Evolutionary conservation across 345 rosid species (phyloP).

Genomic region (Eucalyptus regnans): DNA sequence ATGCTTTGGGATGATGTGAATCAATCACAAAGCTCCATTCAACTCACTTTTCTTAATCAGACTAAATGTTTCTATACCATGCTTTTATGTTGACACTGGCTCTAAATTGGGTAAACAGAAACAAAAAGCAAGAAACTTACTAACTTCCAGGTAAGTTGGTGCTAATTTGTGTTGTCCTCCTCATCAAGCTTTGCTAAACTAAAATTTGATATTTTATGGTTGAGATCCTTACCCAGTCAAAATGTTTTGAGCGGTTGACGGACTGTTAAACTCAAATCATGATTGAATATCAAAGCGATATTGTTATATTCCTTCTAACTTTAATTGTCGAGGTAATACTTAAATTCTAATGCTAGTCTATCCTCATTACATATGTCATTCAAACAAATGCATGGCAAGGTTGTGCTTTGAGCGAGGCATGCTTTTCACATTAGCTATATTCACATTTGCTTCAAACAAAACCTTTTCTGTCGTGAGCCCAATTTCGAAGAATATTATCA

Average conservation of each 20-base stretch:
- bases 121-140: conserved; percentile 11
- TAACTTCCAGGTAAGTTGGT: conserved; percentile 39
- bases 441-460: neutral
- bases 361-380: too few species aligned
- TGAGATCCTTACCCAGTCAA: neutral
- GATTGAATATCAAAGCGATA: neutral
- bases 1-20: neutral
- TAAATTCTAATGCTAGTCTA: too few species aligned
- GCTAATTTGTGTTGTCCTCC: conserved; percentile 1
- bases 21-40: neutral
- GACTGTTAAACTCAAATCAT: neutral
- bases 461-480: too few species aligned
- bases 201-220: neutral
- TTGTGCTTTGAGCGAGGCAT: neutral
- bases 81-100: neutral
- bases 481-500: too few species aligned
- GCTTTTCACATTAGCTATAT: neutral
- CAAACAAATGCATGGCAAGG: neutral
- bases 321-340: neutral
- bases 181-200: neutral
- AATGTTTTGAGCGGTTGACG: too few species aligned
- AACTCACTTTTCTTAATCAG: neutral
- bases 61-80: neutral
- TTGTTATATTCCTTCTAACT: neutral
- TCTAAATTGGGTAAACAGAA: neutral